Conservation (phyloP, 257 asterid species). For the Scutellaria minor region DNA sequence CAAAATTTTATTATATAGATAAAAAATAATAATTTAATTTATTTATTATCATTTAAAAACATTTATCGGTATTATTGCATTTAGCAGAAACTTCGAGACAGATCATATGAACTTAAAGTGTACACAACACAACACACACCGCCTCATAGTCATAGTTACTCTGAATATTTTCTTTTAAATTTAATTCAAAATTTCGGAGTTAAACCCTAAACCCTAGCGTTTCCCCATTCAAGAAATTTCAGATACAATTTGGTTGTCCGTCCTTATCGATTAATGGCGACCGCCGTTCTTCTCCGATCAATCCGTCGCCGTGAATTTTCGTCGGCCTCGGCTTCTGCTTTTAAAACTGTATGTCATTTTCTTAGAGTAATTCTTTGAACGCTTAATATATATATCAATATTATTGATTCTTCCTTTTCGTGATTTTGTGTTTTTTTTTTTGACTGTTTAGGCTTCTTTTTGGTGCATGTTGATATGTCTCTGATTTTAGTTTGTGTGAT, state of each 20-base stretch:
- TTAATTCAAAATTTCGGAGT: background rate
- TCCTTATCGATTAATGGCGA: slow-evolving; percentile 52
- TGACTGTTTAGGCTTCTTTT: background rate
- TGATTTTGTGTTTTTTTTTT: background rate
- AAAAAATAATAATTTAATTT: background rate
- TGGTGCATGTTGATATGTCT: background rate
- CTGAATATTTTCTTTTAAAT: too few relatives aligned
- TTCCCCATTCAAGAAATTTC: background rate
- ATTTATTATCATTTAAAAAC: background rate
- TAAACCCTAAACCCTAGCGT: slow-evolving; percentile 57
- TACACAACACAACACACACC: too few relatives aligned
- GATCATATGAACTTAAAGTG: too few relatives aligned
- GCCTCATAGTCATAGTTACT: background rate
- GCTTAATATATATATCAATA: background rate
- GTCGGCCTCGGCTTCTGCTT: slow-evolving; percentile 49
- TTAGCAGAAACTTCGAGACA: background rate
- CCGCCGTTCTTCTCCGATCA: slow-evolving; percentile 63
- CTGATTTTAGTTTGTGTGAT: background rate
- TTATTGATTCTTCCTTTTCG: background rate
- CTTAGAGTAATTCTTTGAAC: background rate
- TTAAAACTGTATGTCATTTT: slow-evolving; percentile 43
- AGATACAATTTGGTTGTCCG: background rate
- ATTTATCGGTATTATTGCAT: too few relatives aligned
- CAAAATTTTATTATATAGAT: too few relatives aligned
- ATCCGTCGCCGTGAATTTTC: slow-evolving; percentile 66